Percentiles rank a stretch among this genome's conserved stretches.
Conservation (phyloP, 2,329 filamentous ascomycete genomes). For the Epichloe sibirici region DNA sequence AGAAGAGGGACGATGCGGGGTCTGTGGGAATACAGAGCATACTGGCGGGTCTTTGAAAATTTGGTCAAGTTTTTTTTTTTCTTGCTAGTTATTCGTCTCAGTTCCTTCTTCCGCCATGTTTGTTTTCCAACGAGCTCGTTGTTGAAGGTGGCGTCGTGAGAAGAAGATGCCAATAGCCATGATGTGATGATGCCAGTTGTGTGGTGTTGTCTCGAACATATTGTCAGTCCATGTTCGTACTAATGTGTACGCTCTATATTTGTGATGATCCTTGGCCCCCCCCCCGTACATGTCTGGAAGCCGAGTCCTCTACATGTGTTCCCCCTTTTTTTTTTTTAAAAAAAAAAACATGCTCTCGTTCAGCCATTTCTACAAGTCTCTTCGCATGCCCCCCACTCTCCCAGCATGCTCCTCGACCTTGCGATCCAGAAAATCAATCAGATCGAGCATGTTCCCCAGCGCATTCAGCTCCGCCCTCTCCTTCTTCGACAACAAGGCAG, state of each 20-base stretch:
- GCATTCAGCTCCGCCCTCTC: constrained; percentile 39
- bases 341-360: neutral
- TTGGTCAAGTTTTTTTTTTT: neutral
- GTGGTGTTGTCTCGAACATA: too few species aligned
- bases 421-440: constrained; percentile 49
- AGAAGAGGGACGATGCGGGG: constrained; percentile 71
- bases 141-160: neutral
- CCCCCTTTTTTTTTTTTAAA: neutral
- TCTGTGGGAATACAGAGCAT: constrained; percentile 75
- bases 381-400: constrained; percentile 17
- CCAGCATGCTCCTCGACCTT: constrained; percentile 27
- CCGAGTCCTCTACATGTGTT: too few species aligned
- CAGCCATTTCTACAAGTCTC: constrained; percentile 18
- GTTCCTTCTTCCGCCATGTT: neutral
- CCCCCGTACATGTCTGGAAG: too few species aligned
- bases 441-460: constrained; percentile 40
- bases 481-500: constrained; percentile 39
- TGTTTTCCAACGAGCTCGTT: neutral
- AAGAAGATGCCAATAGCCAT: too few species aligned
- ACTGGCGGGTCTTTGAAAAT: constrained; percentile 47
- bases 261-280: too few species aligned
- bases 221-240: too few species aligned
- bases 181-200: too few species aligned
- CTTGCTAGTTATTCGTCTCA: neutral
- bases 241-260: too few species aligned